Evolutionary conservation across 495 filamentous ascomycete genomes (phyloP), one percentile per base, ranked within the genome.

Genomic region (Trichoderma gamsii): DNA sequence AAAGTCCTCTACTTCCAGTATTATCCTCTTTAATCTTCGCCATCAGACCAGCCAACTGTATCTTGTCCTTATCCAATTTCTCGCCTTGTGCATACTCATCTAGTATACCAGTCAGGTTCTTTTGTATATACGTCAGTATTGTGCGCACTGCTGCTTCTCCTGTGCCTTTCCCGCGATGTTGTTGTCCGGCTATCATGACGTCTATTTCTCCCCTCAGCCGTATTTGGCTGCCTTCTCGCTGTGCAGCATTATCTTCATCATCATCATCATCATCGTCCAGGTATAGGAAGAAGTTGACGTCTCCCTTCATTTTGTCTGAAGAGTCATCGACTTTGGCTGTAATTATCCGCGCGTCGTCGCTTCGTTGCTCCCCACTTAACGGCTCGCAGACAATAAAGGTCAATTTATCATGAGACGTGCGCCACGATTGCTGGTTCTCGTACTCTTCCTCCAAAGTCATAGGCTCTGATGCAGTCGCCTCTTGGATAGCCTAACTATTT

Each of bases 201-300:
- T 96, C 92, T 52, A 97, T 75, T 69, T 97, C 93, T 23, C 90
- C 93, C 25, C 16, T 76, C 70, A 63, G 38, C 15, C 27, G 44
- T 43, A 21, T 12, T 21, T 49, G 15, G 16, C 38, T 15, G 38
- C 12, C 9, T 32, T 67, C 35, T 21, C 35, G 21, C 9, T 32
- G 9, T 76, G 68, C n/a, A 29, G 12, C 7, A n/a, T 1, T 8
- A 7, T 66, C 44, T 12, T 44, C 41, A 25, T 69, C 51, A 0
- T 64, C 65, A 15, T 51, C 72, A 4, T 73, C 75, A 8, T 51
- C 72, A 4, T 73, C 75, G 7, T 75, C 70, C 0, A 78, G 75
- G 23, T 82, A 84, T 5, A 97, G 81, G 74, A 97, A 97, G 1
- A 97, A 80, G 71, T 97, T 97, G 46, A 96, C 84, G 71, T 97